These are phyloP conservation scores for Coriaria nepalensis DNA, from an alignment of 306 rosid species.

Conservation along the genomic window DNA sequence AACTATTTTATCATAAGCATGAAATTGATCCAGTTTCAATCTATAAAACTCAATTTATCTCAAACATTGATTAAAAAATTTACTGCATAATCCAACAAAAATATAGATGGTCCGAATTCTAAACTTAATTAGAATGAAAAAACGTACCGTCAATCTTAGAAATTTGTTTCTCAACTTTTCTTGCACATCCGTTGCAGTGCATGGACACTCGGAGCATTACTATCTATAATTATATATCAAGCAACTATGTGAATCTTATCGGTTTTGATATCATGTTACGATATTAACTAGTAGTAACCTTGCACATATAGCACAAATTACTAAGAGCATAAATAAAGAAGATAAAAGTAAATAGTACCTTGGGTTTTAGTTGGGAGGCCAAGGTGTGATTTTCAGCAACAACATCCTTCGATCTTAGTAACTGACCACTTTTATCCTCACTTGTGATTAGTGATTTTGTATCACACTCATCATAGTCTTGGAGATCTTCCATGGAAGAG, in stretches of 20 bases:
- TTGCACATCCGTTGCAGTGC: slow-evolving; percentile 94
- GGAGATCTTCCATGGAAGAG: slow-evolving; percentile 21
- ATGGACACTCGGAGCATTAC: slow-evolving; percentile 78
- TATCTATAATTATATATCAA: slow-evolving; percentile 31
- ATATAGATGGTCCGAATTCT: background rate
- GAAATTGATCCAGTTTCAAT: too few relatives aligned
- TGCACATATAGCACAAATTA: background rate
- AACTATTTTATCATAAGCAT: too few relatives aligned
- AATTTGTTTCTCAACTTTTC: slow-evolving; percentile 73
- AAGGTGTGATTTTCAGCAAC: slow-evolving; percentile 67
- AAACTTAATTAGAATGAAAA: background rate
- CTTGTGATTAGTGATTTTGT: slow-evolving; percentile 29
- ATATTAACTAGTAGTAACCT: background rate
- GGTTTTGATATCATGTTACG: background rate
- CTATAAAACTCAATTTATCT: too few relatives aligned
- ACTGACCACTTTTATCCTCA: slow-evolving; percentile 19
- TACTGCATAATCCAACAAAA: too few relatives aligned
- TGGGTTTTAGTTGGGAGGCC: slow-evolving; percentile 85
- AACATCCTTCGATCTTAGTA: slow-evolving; percentile 56
- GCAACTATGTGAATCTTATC: background rate
- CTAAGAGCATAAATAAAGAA: background rate
- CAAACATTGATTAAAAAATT: too few relatives aligned
- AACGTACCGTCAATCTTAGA: slow-evolving; percentile 69
- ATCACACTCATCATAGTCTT: slow-evolving; percentile 43
- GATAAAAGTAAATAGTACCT: slow-evolving; percentile 24